Percentiles rank a stretch among this genome's conserved stretches.
These are phyloP conservation scores for Mesembryanthemum crystallinum DNA, from an alignment of 148 eudicot species.

Conservation along the genomic window DNA sequence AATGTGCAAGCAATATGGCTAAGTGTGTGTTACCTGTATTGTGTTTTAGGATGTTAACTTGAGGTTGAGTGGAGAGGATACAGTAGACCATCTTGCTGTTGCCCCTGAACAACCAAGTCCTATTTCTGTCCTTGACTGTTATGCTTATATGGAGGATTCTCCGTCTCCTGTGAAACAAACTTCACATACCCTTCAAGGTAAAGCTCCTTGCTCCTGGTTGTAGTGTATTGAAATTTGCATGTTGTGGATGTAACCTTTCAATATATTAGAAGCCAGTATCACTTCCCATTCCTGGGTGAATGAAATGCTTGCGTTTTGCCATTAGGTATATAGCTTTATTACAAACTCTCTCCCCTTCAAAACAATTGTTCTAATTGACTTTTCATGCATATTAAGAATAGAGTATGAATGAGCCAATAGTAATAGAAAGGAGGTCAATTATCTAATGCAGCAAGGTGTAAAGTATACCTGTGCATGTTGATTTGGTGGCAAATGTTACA, in stretches of 20 bases:
- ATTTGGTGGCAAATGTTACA: not conserved
- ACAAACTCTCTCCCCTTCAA: too few species aligned
- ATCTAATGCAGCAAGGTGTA: not conserved
- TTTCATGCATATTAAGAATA: too few species aligned
- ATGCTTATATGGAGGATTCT: conserved; percentile 51
- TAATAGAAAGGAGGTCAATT: too few species aligned
- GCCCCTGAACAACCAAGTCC: conserved; percentile 79
- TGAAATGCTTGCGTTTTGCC: not conserved
- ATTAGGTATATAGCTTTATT: not conserved
- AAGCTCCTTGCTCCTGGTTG: not conserved
- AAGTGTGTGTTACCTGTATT: conserved; percentile 3
- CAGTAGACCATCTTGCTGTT: conserved; percentile 28
- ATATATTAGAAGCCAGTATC: not conserved
- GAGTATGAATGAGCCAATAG: too few species aligned
- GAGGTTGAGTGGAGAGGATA: conserved; percentile 43
- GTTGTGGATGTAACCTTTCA: not conserved
- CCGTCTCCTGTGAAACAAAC: conserved; percentile 61
- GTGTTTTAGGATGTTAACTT: conserved; percentile 42
- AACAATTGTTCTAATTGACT: too few species aligned
- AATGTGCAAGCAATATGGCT: conserved; percentile 9
- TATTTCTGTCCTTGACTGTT: conserved; percentile 74
- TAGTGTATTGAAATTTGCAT: not conserved
- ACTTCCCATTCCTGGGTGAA: not conserved
- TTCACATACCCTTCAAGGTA: conserved; percentile 55
- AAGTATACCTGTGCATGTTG: not conserved